Percentiles rank a stretch among this genome's conserved stretches.
Evolutionary conservation across 768 basidiomycete species (phyloP).

Genomic region (Amyloporia xantha): DNA sequence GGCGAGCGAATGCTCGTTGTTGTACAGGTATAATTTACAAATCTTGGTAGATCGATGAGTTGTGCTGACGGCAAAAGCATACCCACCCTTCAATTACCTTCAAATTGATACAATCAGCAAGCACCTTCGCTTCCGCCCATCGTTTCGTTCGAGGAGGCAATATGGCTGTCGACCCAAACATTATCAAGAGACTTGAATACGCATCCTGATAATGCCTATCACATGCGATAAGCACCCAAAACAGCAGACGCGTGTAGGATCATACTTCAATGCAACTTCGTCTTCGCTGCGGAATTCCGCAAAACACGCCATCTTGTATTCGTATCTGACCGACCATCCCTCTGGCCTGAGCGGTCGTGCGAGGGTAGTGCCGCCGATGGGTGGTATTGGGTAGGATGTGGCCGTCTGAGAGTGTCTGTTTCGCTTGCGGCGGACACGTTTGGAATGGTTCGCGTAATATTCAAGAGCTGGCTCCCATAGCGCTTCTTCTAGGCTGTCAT

Average conservation of each 20-base stretch:
- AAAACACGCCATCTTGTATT: conserved; percentile 96
- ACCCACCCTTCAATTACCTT: no score
- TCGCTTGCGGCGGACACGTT: conserved; percentile 86
- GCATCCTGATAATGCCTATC: conserved; percentile 93
- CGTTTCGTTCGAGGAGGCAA: conserved; percentile 90
- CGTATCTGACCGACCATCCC: conserved; percentile 95
- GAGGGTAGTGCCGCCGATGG: conserved; percentile 31
- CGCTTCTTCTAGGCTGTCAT: conserved; percentile 73
- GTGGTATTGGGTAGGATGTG: conserved; percentile 43
- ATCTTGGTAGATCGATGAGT: conserved; percentile 66
- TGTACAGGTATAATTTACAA: conserved; percentile 86
- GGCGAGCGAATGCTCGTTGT: conserved; percentile 76
- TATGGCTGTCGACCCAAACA: conserved; percentile 85
- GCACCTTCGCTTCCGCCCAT: conserved; percentile 97
- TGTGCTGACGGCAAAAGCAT: no score
- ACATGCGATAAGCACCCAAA: neutral
- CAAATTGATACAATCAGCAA: conserved; percentile 88
- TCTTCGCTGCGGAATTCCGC: conserved; percentile 92
- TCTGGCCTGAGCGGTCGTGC: conserved; percentile 62
- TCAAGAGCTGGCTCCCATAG: conserved; percentile 86
- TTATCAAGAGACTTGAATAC: conserved; percentile 72
- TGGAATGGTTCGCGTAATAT: conserved; percentile 89
- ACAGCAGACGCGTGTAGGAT: conserved; percentile 7
- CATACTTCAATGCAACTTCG: conserved; percentile 87
- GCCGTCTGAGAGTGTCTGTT: conserved; percentile 65